These are phyloP conservation scores for Lodderomyces elongisporus DNA, from an alignment of 1,139 yeast genomes.

Conservation along the genomic window DNA sequence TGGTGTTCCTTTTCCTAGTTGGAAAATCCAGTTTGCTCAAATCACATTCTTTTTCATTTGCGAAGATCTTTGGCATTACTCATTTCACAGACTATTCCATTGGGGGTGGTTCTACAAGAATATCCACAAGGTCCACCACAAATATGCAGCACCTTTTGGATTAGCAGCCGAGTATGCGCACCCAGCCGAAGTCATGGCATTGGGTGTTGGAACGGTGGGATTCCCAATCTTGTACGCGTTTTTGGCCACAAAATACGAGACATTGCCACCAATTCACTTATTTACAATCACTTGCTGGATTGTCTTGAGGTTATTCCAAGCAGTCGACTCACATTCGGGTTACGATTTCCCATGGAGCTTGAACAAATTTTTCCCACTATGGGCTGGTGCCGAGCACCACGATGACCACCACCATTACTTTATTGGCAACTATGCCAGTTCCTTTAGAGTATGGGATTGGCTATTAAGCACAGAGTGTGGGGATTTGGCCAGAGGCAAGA, in stretches of 20 bases:
- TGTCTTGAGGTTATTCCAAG: conserved; percentile 83
- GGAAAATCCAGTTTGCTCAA: conserved; percentile 55
- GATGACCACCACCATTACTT: conserved; percentile 95
- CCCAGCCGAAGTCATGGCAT: conserved; percentile 83
- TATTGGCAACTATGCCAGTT: conserved; percentile 87
- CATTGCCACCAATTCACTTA: conserved; percentile 56
- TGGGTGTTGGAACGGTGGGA: conserved; percentile 94
- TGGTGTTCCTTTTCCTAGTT: conserved; percentile 77
- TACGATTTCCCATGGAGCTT: conserved; percentile 96
- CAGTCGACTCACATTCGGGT: conserved; percentile 95
- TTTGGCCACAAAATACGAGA: conserved; percentile 25
- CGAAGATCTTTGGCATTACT: conserved; percentile 95
- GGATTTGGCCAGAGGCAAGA: conserved; percentile 53
- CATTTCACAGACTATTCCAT: conserved; percentile 87
- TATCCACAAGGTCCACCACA: conserved; percentile 94
- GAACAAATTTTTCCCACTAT: conserved; percentile 83
- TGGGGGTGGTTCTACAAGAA: conserved; percentile 80
- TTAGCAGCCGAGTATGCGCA: conserved; percentile 96
- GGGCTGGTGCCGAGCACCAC: conserved; percentile 99
- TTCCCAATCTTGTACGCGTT: conserved; percentile 65
- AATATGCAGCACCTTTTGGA: conserved; percentile 96
- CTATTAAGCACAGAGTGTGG: conserved; percentile 81
- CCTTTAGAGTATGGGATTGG: conserved; percentile 94
- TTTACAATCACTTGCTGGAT: conserved; percentile 86
- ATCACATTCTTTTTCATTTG: conserved; percentile 69